Percentiles rank a stretch among this genome's conserved stretches.
These are phyloP conservation scores for Xylaria nigripes DNA, from an alignment of 495 filamentous ascomycete genomes.

Conservation along the genomic window DNA sequence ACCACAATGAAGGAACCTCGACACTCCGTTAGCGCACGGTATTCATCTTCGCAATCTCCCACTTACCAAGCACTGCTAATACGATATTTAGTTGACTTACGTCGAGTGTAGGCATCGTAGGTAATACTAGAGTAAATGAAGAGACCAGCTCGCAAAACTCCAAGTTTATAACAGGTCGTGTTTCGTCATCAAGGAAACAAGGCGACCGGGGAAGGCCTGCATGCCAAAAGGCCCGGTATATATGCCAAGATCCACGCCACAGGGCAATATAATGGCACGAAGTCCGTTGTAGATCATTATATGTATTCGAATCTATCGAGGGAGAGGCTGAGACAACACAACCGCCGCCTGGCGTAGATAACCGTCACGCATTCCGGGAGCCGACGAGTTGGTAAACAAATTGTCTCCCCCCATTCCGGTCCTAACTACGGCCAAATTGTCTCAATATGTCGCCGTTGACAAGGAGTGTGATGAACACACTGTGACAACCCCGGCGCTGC, in stretches of 20 bases:
- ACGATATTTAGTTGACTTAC: conserved; percentile 46
- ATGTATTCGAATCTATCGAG: neutral
- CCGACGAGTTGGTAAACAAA: neutral
- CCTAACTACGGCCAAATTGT: neutral
- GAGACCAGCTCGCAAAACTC: neutral
- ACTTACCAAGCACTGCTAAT: conserved; percentile 38
- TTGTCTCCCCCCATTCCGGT: neutral
- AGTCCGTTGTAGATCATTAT: conserved; percentile 18
- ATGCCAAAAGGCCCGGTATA: conserved; percentile 16
- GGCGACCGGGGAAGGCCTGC: neutral
- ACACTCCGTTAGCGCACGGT: neutral
- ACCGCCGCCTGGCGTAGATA: conserved; percentile 11
- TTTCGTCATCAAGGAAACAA: neutral
- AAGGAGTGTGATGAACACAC: neutral
- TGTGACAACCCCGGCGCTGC: neutral
- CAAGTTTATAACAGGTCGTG: neutral
- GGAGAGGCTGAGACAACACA: conserved; percentile 19
- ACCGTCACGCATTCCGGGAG: conserved; percentile 1
- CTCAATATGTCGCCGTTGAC: neutral
- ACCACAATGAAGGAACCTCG: conserved; percentile 31
- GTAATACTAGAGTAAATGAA: neutral
- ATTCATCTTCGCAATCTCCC: neutral
- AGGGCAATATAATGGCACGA: conserved; percentile 5
- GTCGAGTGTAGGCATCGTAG: conserved; percentile 42
- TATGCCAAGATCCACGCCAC: neutral